A percentile compares a stretch with the other conserved stretches of the same genome.
Conservation (phyloP, 352 stramenopile species). For the Phytopythium vexans region DNA sequence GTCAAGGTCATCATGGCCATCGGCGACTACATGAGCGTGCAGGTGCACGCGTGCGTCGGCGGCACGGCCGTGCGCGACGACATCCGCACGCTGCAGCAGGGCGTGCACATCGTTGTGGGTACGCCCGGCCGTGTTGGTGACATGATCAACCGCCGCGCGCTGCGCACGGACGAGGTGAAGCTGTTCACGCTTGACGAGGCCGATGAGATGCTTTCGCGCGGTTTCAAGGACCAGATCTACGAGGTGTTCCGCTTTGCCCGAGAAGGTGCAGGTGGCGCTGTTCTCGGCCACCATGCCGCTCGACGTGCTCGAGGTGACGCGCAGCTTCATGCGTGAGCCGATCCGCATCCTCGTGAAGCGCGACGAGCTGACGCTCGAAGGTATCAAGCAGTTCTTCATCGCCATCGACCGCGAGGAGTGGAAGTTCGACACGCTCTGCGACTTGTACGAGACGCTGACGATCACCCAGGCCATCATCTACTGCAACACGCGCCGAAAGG, state of each 20-base stretch:
- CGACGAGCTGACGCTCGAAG: conserved; percentile 99
- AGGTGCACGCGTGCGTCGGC: conserved; percentile 98
- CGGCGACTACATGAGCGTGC: conserved; percentile 95
- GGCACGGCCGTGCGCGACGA: conserved; percentile 98
- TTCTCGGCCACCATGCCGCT: conserved; percentile 99
- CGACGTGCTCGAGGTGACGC: conserved; percentile 98
- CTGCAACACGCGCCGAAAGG: conserved; percentile 99
- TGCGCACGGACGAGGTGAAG: conserved; percentile 94
- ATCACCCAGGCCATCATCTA: conserved; percentile 99
- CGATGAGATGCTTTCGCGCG: conserved; percentile 99
- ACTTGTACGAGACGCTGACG: conserved; percentile 99
- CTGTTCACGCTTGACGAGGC: conserved; percentile 99
- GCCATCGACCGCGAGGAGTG: conserved; percentile 98
- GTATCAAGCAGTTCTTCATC: conserved; percentile 99
- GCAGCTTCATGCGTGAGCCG: conserved; percentile 98
- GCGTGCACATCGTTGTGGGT: conserved; percentile 98
- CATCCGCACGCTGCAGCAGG: conserved; percentile 97
- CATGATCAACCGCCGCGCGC: conserved; percentile 98
- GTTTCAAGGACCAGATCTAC: conserved; percentile 99
- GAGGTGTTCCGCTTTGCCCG: conserved; percentile 99
- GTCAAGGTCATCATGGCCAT: conserved; percentile 97
- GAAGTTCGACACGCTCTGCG: conserved; percentile 99
- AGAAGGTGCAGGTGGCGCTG: conserved; percentile 97
- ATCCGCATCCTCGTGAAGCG: conserved; percentile 99
- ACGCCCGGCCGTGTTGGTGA: conserved; percentile 98